A percentile compares a stretch with the other conserved stretches of the same genome.
Evolutionary conservation across 768 basidiomycete species (phyloP).

Genomic region (Hydnomerulius pinastri): DNA sequence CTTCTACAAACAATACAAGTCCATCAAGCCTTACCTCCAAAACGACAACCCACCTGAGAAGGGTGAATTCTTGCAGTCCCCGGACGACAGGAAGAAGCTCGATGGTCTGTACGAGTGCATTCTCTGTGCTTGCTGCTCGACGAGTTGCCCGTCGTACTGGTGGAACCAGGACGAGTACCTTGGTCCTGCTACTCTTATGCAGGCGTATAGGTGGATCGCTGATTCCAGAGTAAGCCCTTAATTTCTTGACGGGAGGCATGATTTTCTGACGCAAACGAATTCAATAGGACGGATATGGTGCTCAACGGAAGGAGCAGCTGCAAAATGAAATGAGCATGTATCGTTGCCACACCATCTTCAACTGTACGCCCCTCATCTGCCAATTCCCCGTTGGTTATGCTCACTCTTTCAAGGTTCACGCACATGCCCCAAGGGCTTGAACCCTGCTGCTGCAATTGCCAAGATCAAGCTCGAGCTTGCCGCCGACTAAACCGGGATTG

Average conservation of each 20-base stretch:
- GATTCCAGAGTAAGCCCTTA: constrained; percentile 76
- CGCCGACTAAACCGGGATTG: constrained; percentile 48
- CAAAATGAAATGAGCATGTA: constrained; percentile 97
- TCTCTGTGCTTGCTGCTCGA: constrained; percentile 96
- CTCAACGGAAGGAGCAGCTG: constrained; percentile 85
- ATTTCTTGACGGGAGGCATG: not conserved
- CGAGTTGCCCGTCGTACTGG: constrained; percentile 97
- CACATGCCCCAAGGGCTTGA: constrained; percentile 97
- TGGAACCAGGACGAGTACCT: constrained; percentile 99
- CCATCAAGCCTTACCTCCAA: constrained; percentile 95
- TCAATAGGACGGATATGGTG: constrained; percentile 73
- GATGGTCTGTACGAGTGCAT: constrained; percentile 99
- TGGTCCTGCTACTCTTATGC: constrained; percentile 95
- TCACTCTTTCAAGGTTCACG: constrained; percentile 59
- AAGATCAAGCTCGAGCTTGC: constrained; percentile 92
- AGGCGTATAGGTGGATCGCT: constrained; percentile 97
- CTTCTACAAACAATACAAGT: constrained; percentile 99
- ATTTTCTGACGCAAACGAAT: not conserved
- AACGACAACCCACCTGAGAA: constrained; percentile 87
- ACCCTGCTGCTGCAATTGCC: constrained; percentile 89
- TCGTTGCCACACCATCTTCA: constrained; percentile 99
- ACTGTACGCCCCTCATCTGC: constrained; percentile 55
- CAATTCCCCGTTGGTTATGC: not conserved
- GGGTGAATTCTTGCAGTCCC: constrained; percentile 87
- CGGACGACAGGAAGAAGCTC: constrained; percentile 91